A percentile compares a stretch with the other conserved stretches of the same genome.
These are phyloP conservation scores for Cercospora canescens DNA, from an alignment of 2,329 filamentous ascomycete species.

Conservation along the genomic window DNA sequence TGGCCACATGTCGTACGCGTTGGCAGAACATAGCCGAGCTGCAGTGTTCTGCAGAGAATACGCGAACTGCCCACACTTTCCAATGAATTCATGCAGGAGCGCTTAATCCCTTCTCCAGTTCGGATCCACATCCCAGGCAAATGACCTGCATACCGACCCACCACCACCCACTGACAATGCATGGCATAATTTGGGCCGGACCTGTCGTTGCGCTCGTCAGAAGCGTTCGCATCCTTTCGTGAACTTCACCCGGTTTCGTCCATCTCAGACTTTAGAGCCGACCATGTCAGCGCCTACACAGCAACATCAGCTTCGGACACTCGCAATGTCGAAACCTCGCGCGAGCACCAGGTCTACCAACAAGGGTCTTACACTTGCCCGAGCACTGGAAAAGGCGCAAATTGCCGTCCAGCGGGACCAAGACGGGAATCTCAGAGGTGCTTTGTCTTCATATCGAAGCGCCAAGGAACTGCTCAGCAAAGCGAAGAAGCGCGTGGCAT, in stretches of 20 bases:
- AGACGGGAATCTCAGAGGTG: slow-evolving; percentile 9
- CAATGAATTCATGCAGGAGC: slow-evolving; percentile 5
- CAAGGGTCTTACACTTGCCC: not conserved
- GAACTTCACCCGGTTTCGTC: not conserved
- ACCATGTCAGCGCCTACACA: not conserved
- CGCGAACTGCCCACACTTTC: slow-evolving; percentile 7
- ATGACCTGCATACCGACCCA: not conserved
- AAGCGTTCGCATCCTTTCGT: not conserved
- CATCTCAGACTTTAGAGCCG: not conserved
- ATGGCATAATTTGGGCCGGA: not conserved
- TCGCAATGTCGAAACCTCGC: not conserved
- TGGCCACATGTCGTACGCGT: not conserved
- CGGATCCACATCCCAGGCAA: slow-evolving; percentile 2
- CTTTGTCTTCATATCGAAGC: slow-evolving; percentile 6
- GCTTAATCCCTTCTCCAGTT: not conserved
- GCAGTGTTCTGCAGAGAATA: not conserved
- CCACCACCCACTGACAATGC: slow-evolving; percentile 5
- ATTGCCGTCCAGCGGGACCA: slow-evolving; percentile 4
- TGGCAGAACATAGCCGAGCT: not conserved
- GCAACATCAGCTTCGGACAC: not conserved
- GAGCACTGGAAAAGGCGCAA: slow-evolving; percentile 7
- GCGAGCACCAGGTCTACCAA: not conserved
- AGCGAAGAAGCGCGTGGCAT: not conserved
- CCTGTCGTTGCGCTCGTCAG: not conserved
- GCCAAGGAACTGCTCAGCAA: slow-evolving; percentile 7